phyloP scores from a whole-genome alignment of 176 grass and related monocot species.

The Coix lacrymajobi region DNA sequence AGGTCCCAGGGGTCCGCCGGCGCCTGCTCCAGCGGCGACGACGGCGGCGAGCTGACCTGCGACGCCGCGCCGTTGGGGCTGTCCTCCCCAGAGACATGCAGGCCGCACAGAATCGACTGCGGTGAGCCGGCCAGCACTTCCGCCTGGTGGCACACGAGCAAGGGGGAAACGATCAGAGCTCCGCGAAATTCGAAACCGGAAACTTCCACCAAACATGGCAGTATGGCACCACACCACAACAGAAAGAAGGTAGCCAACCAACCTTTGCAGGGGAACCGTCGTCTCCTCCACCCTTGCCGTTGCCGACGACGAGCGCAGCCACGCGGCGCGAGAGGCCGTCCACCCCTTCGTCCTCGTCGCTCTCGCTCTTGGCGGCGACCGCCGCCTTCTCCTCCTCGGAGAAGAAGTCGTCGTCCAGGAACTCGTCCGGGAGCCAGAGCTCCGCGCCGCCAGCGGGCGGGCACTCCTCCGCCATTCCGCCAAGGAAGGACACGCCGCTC shows the following conservation, averaged over 20 bases:
- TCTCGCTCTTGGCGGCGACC: slow-evolving; percentile 27
- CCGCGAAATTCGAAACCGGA: neutral
- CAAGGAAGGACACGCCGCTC: neutral
- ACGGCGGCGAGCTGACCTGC: slow-evolving; percentile 71
- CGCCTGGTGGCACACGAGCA: neutral
- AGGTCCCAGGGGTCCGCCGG: slow-evolving; percentile 53
- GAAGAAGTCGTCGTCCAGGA: slow-evolving; percentile 71
- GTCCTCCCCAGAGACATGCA: slow-evolving; percentile 34
- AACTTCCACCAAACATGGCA: neutral
- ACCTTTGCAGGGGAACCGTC: slow-evolving; percentile 16
- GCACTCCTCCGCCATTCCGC: slow-evolving; percentile 47
- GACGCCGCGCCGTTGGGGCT: slow-evolving; percentile 69
- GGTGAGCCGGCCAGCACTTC: slow-evolving; percentile 57
- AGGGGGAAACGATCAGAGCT: neutral
- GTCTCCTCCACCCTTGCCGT: neutral
- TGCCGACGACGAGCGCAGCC: slow-evolving; percentile 15
- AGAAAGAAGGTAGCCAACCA: neutral
- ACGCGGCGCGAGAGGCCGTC: slow-evolving; percentile 2
- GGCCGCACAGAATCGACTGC: slow-evolving; percentile 66
- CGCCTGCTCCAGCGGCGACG: slow-evolving; percentile 59
- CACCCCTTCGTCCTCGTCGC: slow-evolving; percentile 53
- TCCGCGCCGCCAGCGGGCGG: neutral
- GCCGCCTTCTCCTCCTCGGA: slow-evolving; percentile 46
- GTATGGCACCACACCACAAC: neutral
- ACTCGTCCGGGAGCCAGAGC: slow-evolving; percentile 68